Base-by-base conservation (phyloP, 2,329 filamentous ascomycete species). In the Fusarium succisae region DNA sequence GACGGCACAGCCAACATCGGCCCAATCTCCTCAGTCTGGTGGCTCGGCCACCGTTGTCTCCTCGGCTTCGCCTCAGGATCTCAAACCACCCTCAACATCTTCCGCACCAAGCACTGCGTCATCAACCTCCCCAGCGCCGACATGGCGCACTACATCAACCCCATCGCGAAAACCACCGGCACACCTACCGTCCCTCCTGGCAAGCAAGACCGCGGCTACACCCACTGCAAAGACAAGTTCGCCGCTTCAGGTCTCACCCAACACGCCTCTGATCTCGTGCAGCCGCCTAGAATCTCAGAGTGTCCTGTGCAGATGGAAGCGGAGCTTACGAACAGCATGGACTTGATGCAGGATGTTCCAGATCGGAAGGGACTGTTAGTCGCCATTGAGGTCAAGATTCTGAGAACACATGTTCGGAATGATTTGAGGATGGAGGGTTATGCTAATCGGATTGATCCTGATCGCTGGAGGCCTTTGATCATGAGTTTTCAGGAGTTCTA, bases 251-350 rank as follows among this genome's bases (percentile, higher is more conserved):
- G 35, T 10, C 24, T 55, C 12, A 55, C 35, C 5, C 35, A 41
- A 2, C 2, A 39, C 4, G 0, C 5, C 0, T 55, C 51, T 28
- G 20, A 55, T 39, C 35, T 55, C 0, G 51, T 55, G 11, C 24
- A 28, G 2, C 24, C 35, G 14, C 51, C 51, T 0, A 22, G 51
- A 2, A 55, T 55, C 8, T 28, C 24, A 10, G 51, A 55, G 14
- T 41, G 51, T 41, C 51, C 51, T 28, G 51, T 41, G 18, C 51
- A 55, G 35, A 55, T 55, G 51, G 51, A 41, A 18, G 51, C 51
- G 0, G 24, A 55, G 24, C 8, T 55, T 8, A n/a, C 35, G 20
- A 55, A 55, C 3, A 55, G 35, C 2, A 55, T 55, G 51, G 51
- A 10, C 6, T n/a, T 55, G 15, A 55, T 55, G 51, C 35, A 55